A percentile compares a stretch with the other conserved stretches of the same genome.
Evolutionary conservation across 1,139 yeast species (phyloP).

Genomic region (Pichia sp.): DNA sequence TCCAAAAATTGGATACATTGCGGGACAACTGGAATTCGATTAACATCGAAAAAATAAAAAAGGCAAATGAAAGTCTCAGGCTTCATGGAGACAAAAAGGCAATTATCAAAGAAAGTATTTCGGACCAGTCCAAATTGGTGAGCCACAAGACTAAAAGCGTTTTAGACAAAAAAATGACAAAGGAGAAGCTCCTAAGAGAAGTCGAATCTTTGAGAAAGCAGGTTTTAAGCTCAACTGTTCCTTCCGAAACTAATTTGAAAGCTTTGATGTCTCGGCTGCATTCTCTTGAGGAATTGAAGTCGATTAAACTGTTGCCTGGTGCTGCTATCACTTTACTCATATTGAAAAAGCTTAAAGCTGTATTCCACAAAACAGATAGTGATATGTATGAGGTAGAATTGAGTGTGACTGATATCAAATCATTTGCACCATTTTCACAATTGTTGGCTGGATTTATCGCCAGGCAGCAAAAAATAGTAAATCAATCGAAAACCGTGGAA

Average conservation of each 20-base stretch:
- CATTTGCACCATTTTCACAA: slow-evolving; percentile 12
- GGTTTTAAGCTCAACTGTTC: slow-evolving; percentile 6
- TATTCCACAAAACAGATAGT: neutral
- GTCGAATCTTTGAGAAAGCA: slow-evolving; percentile 7
- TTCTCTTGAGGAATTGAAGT: slow-evolving; percentile 9
- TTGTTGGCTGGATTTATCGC: slow-evolving; percentile 6
- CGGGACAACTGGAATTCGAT: slow-evolving; percentile 16
- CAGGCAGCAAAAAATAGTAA: neutral
- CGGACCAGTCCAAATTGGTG: neutral
- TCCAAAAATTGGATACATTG: slow-evolving; percentile 11
- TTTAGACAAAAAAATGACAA: slow-evolving; percentile 5
- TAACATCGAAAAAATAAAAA: slow-evolving; percentile 12
- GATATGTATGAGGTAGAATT: neutral
- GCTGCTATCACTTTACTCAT: slow-evolving; percentile 8
- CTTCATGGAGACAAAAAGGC: neutral
- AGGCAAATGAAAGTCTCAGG: slow-evolving; percentile 5
- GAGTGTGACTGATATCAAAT: neutral
- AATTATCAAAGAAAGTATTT: slow-evolving; percentile 2
- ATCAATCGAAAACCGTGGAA: neutral
- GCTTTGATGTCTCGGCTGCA: slow-evolving; percentile 4
- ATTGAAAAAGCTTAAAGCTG: slow-evolving; percentile 4
- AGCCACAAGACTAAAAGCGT: neutral
- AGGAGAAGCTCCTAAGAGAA: slow-evolving; percentile 6
- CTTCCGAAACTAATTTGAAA: slow-evolving; percentile 8
- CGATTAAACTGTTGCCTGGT: slow-evolving; percentile 4